A percentile compares a stretch with the other conserved stretches of the same genome.
Evolutionary conservation across 345 rosid species (phyloP).

Genomic region (Citrus sp.): DNA sequence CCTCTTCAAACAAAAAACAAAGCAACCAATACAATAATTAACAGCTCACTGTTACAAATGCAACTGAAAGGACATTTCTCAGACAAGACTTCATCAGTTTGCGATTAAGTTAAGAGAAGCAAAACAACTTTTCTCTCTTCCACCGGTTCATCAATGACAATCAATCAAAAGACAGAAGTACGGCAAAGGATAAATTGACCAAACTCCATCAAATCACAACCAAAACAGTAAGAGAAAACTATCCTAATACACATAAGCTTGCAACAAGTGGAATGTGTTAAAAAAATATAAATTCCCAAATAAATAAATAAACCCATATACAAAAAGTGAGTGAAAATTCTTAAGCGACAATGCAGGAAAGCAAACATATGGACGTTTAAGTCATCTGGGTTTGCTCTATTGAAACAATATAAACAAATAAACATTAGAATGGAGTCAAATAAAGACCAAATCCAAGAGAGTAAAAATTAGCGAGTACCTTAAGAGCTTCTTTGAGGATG

Average conservation of each 20-base stretch:
- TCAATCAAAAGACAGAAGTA: background rate
- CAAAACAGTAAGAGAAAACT: background rate
- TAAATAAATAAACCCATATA: too few species aligned
- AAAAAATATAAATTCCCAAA: too few species aligned
- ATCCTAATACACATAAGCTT: background rate
- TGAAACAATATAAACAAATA: background rate
- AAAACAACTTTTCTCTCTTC: background rate
- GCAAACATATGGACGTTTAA: background rate
- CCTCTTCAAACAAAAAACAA: background rate
- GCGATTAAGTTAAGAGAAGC: background rate
- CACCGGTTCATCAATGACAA: background rate
- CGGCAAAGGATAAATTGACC: background rate
- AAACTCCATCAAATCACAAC: background rate
- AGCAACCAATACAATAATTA: background rate
- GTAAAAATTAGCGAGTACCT: slow-evolving; percentile 22
- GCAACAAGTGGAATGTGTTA: too few species aligned
- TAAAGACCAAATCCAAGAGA: background rate
- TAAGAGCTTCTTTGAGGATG: slow-evolving; percentile 49
- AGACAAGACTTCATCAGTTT: background rate
- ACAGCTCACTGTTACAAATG: background rate
- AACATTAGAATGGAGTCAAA: background rate
- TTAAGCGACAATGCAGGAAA: background rate
- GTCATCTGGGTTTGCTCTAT: background rate
- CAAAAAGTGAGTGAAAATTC: background rate
- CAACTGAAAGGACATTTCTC: background rate